Conservation (phyloP, 306 rosid genomes). For the Hylodesmum podocarpum region DNA sequence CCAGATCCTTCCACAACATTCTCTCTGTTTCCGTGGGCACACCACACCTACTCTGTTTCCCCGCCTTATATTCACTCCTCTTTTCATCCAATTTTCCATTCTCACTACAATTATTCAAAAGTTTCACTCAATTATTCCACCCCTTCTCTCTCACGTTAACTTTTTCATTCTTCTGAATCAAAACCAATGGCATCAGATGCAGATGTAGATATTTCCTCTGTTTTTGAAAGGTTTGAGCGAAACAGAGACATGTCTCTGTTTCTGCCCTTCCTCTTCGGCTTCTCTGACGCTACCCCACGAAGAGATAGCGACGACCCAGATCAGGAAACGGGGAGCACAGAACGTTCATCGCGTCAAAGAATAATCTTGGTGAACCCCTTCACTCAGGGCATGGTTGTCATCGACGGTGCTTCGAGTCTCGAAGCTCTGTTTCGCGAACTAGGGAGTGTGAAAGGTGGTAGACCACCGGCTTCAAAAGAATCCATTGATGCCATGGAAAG, state of each 20-base stretch:
- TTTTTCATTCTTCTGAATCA: background rate
- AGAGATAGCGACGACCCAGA: conserved; percentile 17
- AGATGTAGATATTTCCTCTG: conserved; percentile 39
- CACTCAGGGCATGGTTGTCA: conserved; percentile 56
- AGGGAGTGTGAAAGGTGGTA: conserved; percentile 42
- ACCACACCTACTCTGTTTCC: background rate
- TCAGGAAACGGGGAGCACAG: background rate
- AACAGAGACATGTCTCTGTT: conserved; percentile 54
- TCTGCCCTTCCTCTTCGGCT: conserved; percentile 60
- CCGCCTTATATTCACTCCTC: background rate
- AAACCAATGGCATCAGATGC: conserved; percentile 60
- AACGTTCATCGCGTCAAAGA: conserved; percentile 27
- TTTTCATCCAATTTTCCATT: too few species aligned
- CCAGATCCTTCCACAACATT: conserved; percentile 74
- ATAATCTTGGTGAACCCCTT: conserved; percentile 65
- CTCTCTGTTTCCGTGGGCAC: conserved; percentile 24
- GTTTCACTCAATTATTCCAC: background rate
- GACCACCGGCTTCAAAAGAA: conserved; percentile 77
- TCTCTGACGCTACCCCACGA: conserved; percentile 22
- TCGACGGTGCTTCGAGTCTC: conserved; percentile 53
- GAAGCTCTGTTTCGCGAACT: conserved; percentile 51
- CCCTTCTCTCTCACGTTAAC: background rate
- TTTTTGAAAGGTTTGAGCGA: conserved; percentile 45
- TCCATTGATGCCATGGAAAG: conserved; percentile 58
- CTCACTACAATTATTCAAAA: background rate